Evolutionary conservation across 2,329 filamentous ascomycete species (phyloP), one percentile per base, ranked within the genome.

Genomic region (Pseudogymnoascus sp.): DNA sequence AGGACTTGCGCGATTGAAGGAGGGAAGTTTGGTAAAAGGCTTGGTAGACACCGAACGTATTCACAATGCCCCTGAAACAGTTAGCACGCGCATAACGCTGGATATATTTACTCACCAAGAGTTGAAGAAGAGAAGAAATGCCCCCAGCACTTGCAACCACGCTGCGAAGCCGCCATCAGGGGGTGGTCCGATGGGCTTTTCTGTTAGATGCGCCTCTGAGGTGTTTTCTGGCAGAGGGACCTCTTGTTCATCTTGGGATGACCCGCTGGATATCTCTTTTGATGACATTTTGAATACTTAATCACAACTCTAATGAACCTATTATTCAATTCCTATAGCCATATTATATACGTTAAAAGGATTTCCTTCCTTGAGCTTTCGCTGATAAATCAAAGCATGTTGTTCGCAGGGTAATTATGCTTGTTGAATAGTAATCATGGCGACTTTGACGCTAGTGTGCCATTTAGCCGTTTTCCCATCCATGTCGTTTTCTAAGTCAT

Each of bases 101-200:
- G n/a, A 33, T 12, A 52, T 52, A 19, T 30, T 9, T 30, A 52
- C 45, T 30, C 12, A 52, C 45, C 45, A 52, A 52, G 45, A 52
- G 45, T 52, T 52, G 66, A 82, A 82, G 52, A 81, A 66, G 60
- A 74, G 75, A 28, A 73, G 76, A 67, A 76, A 80, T 0, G 72
- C 76, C 22, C 80, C 80, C 0, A 78, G 66, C 66, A 87, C 83
- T 1, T 80, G 79, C 9, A 83, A 74, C 82, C 84, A 86, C 7
- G 85, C 84, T 64, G 80, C 72, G 2, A 70, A 55, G 2, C 84
- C 84, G 45, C 84, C 84, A 67, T 87, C 84, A 0, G 84, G 84
- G 16, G 45, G 45, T 12, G 45, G 45, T 19, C n/a, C 25, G n/a
- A 52, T n/a, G 12, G 42, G 42, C 2, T n/a, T 28, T 28, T 49